Percentiles rank a stretch among this genome's conserved stretches.
These are phyloP conservation scores for Suhomyces anneliseae DNA, from an alignment of 1,139 yeast species.

Conservation along the genomic window DNA sequence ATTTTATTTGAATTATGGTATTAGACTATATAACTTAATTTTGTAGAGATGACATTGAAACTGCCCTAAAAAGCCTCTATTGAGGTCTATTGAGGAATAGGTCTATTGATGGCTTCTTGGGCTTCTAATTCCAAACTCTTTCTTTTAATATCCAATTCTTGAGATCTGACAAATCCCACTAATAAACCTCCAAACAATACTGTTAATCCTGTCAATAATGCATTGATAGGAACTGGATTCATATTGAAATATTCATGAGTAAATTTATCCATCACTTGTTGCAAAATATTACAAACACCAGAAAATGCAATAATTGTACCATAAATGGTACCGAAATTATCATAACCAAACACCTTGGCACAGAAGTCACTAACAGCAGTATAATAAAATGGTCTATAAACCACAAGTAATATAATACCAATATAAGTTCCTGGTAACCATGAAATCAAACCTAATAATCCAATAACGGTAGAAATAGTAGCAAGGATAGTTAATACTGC, in stretches of 20 bases:
- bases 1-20: too few relatives aligned
- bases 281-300: constrained; percentile 74
- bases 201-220: constrained; percentile 52
- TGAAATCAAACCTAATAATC: constrained; percentile 63
- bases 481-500: constrained; percentile 56
- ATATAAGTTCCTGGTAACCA: constrained; percentile 52
- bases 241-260: constrained; percentile 67
- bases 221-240: constrained; percentile 80
- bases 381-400: constrained; percentile 88
- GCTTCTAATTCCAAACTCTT: constrained; percentile 63
- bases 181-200: constrained; percentile 53
- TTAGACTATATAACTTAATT: too few relatives aligned
- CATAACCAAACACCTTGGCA: constrained; percentile 91
- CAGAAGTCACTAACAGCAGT: constrained; percentile 89
- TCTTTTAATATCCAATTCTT: constrained; percentile 51
- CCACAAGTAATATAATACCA: constrained; percentile 71
- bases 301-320: constrained; percentile 82
- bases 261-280: constrained; percentile 63
- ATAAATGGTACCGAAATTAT: constrained; percentile 88
- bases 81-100: constrained; percentile 43
- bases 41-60: background rate
- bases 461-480: constrained; percentile 57
- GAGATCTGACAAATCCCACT: constrained; percentile 53
- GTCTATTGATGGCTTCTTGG: constrained; percentile 50
- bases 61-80: background rate